phyloP scores from a whole-genome alignment of 2,329 filamentous ascomycete genomes.

The Saccharata proteae region DNA sequence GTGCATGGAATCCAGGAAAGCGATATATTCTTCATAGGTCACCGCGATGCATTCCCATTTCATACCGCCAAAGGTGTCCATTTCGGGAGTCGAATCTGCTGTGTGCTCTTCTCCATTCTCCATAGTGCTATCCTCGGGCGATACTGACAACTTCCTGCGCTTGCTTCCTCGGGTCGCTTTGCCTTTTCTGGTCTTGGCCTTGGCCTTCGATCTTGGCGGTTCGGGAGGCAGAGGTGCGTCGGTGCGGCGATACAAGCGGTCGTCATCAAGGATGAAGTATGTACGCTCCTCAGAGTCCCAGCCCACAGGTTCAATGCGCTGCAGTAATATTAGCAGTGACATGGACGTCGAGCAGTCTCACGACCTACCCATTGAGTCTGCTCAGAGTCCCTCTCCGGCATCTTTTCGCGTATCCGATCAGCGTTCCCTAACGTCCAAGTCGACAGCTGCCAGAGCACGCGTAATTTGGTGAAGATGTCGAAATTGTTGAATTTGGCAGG shows the following conservation, averaged over 20 bases:
- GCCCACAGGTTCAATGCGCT: constrained; percentile 66
- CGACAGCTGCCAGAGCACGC: constrained; percentile 76
- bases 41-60: constrained; percentile 89
- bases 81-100: constrained; percentile 24
- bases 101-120: constrained; percentile 27
- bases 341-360: not conserved
- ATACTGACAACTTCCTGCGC: constrained; percentile 49
- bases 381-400: constrained; percentile 72
- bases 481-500: constrained; percentile 68
- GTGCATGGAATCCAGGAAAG: constrained; percentile 57
- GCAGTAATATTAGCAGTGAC: constrained; percentile 13
- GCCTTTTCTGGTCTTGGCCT: constrained; percentile 50
- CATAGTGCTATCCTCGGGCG: constrained; percentile 28
- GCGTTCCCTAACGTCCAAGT: constrained; percentile 81
- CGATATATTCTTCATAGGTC: constrained; percentile 62
- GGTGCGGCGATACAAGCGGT: constrained; percentile 80
- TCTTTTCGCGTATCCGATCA: constrained; percentile 74
- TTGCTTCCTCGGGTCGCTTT: constrained; percentile 54
- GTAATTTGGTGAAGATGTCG: constrained; percentile 70
- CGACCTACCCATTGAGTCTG: constrained; percentile 68
- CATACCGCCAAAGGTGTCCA: constrained; percentile 60
- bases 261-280: constrained; percentile 88
- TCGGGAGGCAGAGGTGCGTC: constrained; percentile 53
- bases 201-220: constrained; percentile 37
- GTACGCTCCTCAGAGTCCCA: constrained; percentile 80